A percentile compares a stretch with the other conserved stretches of the same genome.
These are phyloP conservation scores for Chrysoporthe deuterocubensis DNA, from an alignment of 2,329 filamentous ascomycete genomes.

Conservation along the genomic window DNA sequence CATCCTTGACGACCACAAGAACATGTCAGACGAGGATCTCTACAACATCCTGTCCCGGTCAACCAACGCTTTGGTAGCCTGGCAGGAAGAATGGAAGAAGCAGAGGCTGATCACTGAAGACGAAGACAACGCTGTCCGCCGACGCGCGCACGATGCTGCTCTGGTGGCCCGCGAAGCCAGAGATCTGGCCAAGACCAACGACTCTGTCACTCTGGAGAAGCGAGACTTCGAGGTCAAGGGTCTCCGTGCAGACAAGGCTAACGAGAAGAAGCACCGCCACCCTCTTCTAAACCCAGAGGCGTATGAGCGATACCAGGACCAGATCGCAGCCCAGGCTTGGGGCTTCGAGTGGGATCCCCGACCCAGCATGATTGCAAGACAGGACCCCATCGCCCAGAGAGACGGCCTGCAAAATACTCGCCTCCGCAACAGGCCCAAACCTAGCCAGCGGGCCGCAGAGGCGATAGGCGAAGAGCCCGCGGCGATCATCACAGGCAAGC, in stretches of 20 bases:
- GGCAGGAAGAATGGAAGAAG: conserved; percentile 59
- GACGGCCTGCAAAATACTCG: conserved; percentile 60
- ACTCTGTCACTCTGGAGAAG: conserved; percentile 49
- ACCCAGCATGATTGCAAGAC: conserved; percentile 59
- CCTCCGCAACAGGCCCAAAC: conserved; percentile 60
- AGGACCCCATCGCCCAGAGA: conserved; percentile 61
- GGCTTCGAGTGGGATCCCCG: conserved; percentile 65
- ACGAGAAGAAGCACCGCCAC: conserved; percentile 47
- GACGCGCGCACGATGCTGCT: conserved; percentile 50
- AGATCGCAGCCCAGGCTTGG: conserved; percentile 62
- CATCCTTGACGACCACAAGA: conserved; percentile 54
- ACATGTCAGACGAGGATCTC: conserved; percentile 52
- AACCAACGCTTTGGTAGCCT: conserved; percentile 52
- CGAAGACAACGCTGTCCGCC: conserved; percentile 59
- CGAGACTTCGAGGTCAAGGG: conserved; percentile 59
- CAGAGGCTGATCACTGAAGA: conserved; percentile 58
- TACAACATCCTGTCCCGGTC: conserved; percentile 49
- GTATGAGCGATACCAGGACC: conserved; percentile 55
- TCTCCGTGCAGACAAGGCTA: conserved; percentile 45
- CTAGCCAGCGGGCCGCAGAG: conserved; percentile 63
- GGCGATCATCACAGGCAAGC: conserved; percentile 53
- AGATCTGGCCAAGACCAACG: conserved; percentile 35
- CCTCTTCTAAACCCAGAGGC: conserved; percentile 51
- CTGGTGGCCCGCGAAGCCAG: conserved; percentile 41
- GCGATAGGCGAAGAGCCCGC: conserved; percentile 45